These are phyloP conservation scores for Boeremia exigua DNA, from an alignment of 2,329 filamentous ascomycete genomes.

Conservation along the genomic window DNA sequence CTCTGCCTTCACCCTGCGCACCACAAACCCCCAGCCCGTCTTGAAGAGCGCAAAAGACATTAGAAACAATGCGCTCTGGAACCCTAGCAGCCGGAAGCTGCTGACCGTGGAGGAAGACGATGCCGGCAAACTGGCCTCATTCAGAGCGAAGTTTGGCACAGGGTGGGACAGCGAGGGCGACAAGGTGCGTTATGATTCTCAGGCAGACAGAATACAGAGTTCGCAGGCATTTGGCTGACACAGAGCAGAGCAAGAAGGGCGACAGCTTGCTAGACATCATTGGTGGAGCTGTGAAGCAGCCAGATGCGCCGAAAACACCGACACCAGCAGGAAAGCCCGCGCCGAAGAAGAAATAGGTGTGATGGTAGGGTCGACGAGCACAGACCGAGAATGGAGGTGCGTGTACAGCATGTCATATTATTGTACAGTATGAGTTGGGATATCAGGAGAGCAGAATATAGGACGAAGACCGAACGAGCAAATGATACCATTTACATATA, in stretches of 20 bases:
- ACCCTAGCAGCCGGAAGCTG: constrained; percentile 80
- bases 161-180: constrained; percentile 70
- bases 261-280: constrained; percentile 44
- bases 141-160: constrained; percentile 82
- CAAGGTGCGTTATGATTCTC: background rate
- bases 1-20: constrained; percentile 79
- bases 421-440: constrained; percentile 4
- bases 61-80: constrained; percentile 89
- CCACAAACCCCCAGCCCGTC: constrained; percentile 71
- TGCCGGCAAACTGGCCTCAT: constrained; percentile 85
- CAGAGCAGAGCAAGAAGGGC: constrained; percentile 22
- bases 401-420: constrained; percentile 5
- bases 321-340: constrained; percentile 16
- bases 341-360: constrained; percentile 15
- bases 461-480: background rate
- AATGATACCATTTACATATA: background rate
- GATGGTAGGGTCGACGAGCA: background rate
- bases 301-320: constrained; percentile 21
- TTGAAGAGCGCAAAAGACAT: constrained; percentile 78
- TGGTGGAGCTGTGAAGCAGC: constrained; percentile 32
- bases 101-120: constrained; percentile 93
- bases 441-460: background rate
- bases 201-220: no score
- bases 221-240: background rate
- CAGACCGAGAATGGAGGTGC: background rate